phyloP scores from a whole-genome alignment of 2,329 filamentous ascomycete species.

The Gnomoniopsis smithogilvyi region DNA sequence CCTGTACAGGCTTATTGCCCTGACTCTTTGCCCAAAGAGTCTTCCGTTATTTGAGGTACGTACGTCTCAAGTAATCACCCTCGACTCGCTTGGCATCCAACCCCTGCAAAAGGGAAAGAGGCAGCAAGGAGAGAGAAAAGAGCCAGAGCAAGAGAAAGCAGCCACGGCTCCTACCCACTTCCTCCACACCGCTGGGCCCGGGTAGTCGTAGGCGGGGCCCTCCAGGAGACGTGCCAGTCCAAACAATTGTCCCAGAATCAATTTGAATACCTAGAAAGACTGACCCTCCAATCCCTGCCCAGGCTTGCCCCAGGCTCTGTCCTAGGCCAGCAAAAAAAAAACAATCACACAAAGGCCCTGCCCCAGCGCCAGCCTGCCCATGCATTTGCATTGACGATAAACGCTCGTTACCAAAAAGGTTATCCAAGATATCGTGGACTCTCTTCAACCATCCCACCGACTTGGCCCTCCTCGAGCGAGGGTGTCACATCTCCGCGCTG shows the following conservation, averaged over 20 bases:
- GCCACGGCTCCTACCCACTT: conserved; percentile 7
- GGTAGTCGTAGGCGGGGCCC: conserved; percentile 4
- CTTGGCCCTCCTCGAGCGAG: not conserved
- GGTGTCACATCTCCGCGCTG: not conserved
- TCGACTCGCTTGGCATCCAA: conserved; percentile 11
- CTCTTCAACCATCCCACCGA: not conserved
- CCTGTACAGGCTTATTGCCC: not conserved
- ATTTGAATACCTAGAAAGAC: not conserved
- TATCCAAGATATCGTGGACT: not conserved
- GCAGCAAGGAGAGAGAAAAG: not conserved
- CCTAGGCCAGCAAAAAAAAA: not conserved
- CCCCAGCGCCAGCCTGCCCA: not conserved
- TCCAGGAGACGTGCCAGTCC: conserved; percentile 13
- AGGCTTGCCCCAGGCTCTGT: not conserved
- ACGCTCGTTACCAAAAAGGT: not conserved
- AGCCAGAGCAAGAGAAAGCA: too few relatives aligned
- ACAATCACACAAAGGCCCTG: not conserved
- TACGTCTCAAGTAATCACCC: conserved; percentile 6
- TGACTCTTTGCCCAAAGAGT: not conserved
- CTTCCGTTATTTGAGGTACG: not conserved
- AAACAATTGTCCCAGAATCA: not conserved
- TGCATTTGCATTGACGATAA: not conserved
- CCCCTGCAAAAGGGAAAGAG: conserved; percentile 9
- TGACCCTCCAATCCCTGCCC: conserved; percentile 1
- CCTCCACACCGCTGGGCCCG: conserved; percentile 14